Conservation (phyloP, 345 rosid species). For the Aquilaria sinensis region DNA sequence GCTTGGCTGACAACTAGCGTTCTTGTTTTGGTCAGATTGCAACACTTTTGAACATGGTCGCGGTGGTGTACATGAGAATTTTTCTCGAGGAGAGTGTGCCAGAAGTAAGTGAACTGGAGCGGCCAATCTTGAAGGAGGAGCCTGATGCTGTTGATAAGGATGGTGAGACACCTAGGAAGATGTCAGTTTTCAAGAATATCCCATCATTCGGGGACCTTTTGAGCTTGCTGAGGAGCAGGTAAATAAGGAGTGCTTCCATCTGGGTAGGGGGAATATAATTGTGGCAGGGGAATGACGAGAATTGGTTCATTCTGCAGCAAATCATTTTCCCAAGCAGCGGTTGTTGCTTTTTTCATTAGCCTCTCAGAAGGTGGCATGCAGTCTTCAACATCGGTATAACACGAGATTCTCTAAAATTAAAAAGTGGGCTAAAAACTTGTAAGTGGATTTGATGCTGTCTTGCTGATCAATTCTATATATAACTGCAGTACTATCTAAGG, state of each 20-base stretch:
- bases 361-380: slow-evolving; percentile 61
- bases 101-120: slow-evolving; percentile 18
- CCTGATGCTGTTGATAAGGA: slow-evolving; percentile 14
- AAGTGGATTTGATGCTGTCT: neutral
- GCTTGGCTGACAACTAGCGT: neutral
- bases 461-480: neutral
- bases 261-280: neutral
- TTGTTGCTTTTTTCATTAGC: slow-evolving; percentile 69
- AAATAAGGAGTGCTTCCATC: neutral
- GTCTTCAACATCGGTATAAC: slow-evolving; percentile 52
- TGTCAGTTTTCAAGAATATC: slow-evolving; percentile 34
- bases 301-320: slow-evolving; percentile 32
- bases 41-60: slow-evolving; percentile 44
- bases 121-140: slow-evolving; percentile 42
- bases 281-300: slow-evolving; percentile 1
- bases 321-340: slow-evolving; percentile 60
- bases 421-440: neutral
- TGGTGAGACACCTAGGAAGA: slow-evolving; percentile 11
- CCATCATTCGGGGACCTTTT: slow-evolving; percentile 47
- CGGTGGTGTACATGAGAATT: slow-evolving; percentile 69
- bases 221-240: slow-evolving; percentile 58
- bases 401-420: slow-evolving; percentile 2
- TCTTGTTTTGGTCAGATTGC: slow-evolving; percentile 37
- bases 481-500: slow-evolving; percentile 71
- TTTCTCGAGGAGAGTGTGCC: slow-evolving; percentile 52